Base-by-base conservation (phyloP, 257 asterid species). In the Salvia miltiorrhiza region DNA sequence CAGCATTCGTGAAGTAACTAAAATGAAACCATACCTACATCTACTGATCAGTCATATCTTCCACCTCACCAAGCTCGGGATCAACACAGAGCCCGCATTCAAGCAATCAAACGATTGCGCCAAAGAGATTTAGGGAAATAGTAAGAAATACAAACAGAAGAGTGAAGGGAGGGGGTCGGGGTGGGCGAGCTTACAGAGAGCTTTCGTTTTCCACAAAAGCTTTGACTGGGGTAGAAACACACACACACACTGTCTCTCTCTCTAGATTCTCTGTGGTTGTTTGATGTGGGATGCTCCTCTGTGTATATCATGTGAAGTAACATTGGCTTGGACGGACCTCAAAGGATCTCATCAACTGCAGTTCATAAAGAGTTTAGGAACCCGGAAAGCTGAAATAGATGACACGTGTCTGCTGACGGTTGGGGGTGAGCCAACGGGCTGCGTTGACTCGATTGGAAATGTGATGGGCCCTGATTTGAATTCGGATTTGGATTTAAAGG, bases 301-400 rank as follows among this genome's bases (percentile, higher is more conserved):
- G 37, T 66, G 52, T 13, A 40, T 21, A 9, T 67, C 49, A 68
- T 73, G 66, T 73, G 79, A 77, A 57, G 70, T 48, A 54, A 73
- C 52, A 63, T 39, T 71, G 28, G 65, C 73, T 37, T 9, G 71
- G 76, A 86, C 87, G 90, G 96, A 84, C 82, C 77, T 84, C 87
- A 81, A 81, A 54, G 52, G 37, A 48, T 67, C 69, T 76, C 77
- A 75, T 83, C 73, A 73, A 88, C 68, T 83, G 67, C 78, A 71
- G 82, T 72, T 83, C 16, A 81, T 76, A 44, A 63, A n/a, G 70
- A 76, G 80, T 60, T 79, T 66, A 57, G 54, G 69, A 73, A 85
- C 69, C 76, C 79, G 74, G 62, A 71, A 57, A 64, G 76, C 63
- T 63, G 71, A 55, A 26, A 1, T 9, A 24, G 7, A 4, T 10